A percentile compares a stretch with the other conserved stretches of the same genome.
Evolutionary conservation across 2,329 filamentous ascomycete genomes (phyloP).

Genomic region (Colletotrichum siamense): DNA sequence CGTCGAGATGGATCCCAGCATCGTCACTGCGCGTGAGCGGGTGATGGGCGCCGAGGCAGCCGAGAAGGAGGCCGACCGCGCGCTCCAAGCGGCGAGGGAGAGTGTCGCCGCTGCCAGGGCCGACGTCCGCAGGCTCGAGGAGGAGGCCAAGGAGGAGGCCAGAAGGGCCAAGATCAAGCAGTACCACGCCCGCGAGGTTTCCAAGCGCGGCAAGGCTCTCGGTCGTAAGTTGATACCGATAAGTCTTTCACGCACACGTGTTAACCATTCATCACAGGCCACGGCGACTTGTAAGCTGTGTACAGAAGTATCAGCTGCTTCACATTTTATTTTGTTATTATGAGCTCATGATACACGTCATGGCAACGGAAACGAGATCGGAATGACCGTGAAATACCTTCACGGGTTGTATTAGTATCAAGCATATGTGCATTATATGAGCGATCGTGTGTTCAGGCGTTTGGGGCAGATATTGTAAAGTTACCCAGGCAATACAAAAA

Average conservation of each 20-base stretch:
- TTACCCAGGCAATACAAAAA: not conserved
- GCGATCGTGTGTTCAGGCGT: not conserved
- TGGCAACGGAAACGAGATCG: not conserved
- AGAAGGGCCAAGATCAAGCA: slow-evolving; percentile 72
- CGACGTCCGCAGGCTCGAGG: slow-evolving; percentile 67
- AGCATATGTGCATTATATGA: not conserved
- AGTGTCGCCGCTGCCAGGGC: slow-evolving; percentile 68
- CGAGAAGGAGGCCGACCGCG: slow-evolving; percentile 69
- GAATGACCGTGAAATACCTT: not conserved
- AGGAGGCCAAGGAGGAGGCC: slow-evolving; percentile 70
- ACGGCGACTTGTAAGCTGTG: slow-evolving; percentile 5
- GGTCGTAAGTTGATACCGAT: slow-evolving; percentile 60
- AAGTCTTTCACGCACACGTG: not conserved
- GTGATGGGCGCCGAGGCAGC: slow-evolving; percentile 67
- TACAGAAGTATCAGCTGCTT: not conserved
- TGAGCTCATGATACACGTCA: not conserved
- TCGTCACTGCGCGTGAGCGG: slow-evolving; percentile 65
- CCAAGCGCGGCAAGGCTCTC: slow-evolving; percentile 72
- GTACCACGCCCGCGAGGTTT: slow-evolving; percentile 67
- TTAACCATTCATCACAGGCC: not conserved
- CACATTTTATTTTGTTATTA: not conserved
- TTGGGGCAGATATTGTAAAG: not conserved
- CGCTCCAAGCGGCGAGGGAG: slow-evolving; percentile 60
- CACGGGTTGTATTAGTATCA: not conserved
- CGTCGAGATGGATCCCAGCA: slow-evolving; percentile 64